Percentiles rank a stretch among this genome's conserved stretches.
phyloP scores from a whole-genome alignment of 116 monocot genomes.

The Posidonia oceanica region DNA sequence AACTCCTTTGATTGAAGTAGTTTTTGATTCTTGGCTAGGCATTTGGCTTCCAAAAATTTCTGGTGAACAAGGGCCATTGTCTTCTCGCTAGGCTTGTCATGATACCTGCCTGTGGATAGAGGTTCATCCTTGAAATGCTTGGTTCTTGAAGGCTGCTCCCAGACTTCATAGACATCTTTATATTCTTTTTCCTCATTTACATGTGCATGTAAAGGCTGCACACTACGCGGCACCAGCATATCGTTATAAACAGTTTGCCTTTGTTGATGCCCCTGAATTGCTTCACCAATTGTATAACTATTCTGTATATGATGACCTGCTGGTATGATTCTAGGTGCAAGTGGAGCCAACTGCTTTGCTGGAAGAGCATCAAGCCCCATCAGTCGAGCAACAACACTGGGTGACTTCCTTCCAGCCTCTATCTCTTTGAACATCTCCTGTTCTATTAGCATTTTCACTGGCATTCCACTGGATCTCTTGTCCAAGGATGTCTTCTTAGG shows the following conservation, averaged over 20 bases:
- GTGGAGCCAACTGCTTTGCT: slow-evolving; percentile 9
- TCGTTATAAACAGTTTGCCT: slow-evolving; percentile 15
- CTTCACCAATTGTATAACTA: slow-evolving; percentile 8
- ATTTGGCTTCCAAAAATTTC: slow-evolving; percentile 89
- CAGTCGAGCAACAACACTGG: slow-evolving; percentile 70
- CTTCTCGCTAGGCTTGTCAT: slow-evolving; percentile 24
- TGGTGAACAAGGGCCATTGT: slow-evolving; percentile 76
- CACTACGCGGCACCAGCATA: slow-evolving; percentile 2
- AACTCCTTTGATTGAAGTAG: slow-evolving; percentile 76
- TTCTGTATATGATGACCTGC: slow-evolving; percentile 9
- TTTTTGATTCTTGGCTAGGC: slow-evolving; percentile 55
- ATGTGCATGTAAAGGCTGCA: slow-evolving; percentile 4
- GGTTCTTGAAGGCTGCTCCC: slow-evolving; percentile 29
- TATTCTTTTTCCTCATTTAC: slow-evolving; percentile 21
- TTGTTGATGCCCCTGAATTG: slow-evolving; percentile 4
- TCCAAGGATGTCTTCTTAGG: slow-evolving; percentile 20
- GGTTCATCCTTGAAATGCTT: slow-evolving; percentile 13
- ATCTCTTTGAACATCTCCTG: slow-evolving; percentile 74
- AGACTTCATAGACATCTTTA: slow-evolving; percentile 49
- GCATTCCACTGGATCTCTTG: slow-evolving; percentile 40
- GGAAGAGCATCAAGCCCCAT: slow-evolving; percentile 83
- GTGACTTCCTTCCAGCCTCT: slow-evolving; percentile 31
- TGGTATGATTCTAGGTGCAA: slow-evolving; percentile 17
- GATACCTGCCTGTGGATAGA: slow-evolving; percentile 13
- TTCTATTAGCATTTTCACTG: slow-evolving; percentile 72